Conservation (phyloP, 108 stramenopile genomes). For the Nannochloropsis oceanica region DNA sequence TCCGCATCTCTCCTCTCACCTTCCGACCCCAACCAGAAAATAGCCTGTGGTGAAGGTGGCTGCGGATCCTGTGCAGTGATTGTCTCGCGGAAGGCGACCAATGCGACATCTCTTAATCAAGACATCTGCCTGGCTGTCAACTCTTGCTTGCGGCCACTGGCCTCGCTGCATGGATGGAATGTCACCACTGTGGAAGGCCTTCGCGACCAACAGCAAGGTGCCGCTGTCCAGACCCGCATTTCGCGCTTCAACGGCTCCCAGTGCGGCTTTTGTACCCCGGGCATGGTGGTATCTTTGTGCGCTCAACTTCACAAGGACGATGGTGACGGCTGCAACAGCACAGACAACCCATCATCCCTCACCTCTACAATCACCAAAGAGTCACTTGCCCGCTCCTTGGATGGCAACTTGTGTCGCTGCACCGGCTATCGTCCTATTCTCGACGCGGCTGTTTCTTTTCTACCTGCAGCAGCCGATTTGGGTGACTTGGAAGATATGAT, state of each 20-base stretch:
- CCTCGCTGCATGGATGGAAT: neutral
- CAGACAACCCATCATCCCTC: neutral
- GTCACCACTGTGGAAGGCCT: constrained; percentile 27
- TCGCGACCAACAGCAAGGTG: neutral
- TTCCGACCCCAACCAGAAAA: neutral
- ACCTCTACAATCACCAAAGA: neutral
- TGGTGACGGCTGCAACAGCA: neutral
- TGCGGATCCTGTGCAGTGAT: constrained; percentile 31
- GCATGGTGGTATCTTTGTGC: constrained; percentile 14
- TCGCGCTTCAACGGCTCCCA: constrained; percentile 10
- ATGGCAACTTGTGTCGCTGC: constrained; percentile 34
- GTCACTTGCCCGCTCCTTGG: constrained; percentile 2
- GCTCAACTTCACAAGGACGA: neutral
- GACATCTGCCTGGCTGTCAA: constrained; percentile 1
- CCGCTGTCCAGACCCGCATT: constrained; percentile 1
- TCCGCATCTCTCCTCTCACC: neutral
- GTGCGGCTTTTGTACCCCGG: constrained; percentile 35
- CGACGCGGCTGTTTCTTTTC: neutral
- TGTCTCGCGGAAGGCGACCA: neutral
- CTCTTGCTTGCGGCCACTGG: constrained; percentile 15
- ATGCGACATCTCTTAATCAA: neutral
- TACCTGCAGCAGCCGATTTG: neutral
- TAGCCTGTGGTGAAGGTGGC: constrained; percentile 30
- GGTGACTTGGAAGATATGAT: neutral
- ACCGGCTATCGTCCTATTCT: constrained; percentile 33